Evolutionary conservation across 2,329 filamentous ascomycete genomes (phyloP).

Genomic region (Knufia petricola): DNA sequence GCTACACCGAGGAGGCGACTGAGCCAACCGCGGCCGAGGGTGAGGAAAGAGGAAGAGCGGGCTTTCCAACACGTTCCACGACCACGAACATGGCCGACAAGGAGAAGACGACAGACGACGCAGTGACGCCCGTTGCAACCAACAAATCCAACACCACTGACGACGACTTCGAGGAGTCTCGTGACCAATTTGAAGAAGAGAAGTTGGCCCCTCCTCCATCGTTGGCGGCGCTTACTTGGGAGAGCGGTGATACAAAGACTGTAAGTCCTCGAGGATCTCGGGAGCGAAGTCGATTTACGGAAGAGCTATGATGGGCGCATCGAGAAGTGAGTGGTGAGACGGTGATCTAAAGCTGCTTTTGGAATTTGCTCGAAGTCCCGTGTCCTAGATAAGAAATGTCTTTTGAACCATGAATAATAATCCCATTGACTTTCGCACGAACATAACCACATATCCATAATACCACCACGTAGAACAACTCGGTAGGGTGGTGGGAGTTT

Average conservation of each 20-base stretch:
- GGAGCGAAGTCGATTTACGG: conserved; percentile 18
- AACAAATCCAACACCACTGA: conserved; percentile 14
- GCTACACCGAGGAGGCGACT: background rate
- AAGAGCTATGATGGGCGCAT: conserved; percentile 9
- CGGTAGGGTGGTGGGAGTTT: too few species aligned
- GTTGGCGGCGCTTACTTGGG: background rate
- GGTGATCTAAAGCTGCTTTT: too few species aligned
- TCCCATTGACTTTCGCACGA: too few species aligned
- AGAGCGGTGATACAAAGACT: background rate
- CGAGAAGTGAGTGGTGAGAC: too few species aligned
- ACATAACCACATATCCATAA: too few species aligned
- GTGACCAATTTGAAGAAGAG: conserved; percentile 20
- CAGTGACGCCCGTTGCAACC: conserved; percentile 1
- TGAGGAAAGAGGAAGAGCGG: conserved; percentile 18
- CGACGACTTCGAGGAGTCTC: conserved; percentile 22
- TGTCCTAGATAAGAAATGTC: too few species aligned
- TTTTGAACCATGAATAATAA: too few species aligned
- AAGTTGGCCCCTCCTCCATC: conserved; percentile 4
- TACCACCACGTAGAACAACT: too few species aligned
- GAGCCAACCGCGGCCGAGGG: conserved; percentile 15
- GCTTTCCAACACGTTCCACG: conserved; percentile 17
- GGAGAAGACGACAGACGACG: conserved; percentile 15
- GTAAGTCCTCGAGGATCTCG: conserved; percentile 11
- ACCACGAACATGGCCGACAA: conserved; percentile 18
- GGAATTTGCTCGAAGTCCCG: too few species aligned